Conservation (phyloP, 2,329 filamentous ascomycete genomes). For the Curvularia lunata region DNA sequence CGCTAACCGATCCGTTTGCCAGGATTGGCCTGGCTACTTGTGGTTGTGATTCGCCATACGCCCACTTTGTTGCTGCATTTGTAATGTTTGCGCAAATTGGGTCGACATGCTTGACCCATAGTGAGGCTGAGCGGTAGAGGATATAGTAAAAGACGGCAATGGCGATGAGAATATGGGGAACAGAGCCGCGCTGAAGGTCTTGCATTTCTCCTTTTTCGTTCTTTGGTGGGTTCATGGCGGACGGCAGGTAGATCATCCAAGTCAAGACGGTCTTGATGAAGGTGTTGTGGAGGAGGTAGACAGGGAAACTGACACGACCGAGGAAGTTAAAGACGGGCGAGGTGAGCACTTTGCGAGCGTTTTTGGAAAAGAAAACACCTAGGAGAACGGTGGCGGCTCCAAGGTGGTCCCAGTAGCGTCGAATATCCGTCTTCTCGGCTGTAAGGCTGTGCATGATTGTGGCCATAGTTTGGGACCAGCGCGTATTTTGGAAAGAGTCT, state of each 20-base stretch:
- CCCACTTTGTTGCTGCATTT: slow-evolving; percentile 43
- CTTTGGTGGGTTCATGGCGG: slow-evolving; percentile 46
- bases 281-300: slow-evolving; percentile 68
- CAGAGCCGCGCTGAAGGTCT: slow-evolving; percentile 43
- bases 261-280: slow-evolving; percentile 65
- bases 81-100: slow-evolving; percentile 43
- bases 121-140: slow-evolving; percentile 41
- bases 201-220: slow-evolving; percentile 47
- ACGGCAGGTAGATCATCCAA: slow-evolving; percentile 62
- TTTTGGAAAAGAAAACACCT: slow-evolving; percentile 60
- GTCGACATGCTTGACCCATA: slow-evolving; percentile 47
- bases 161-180: slow-evolving; percentile 43
- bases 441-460: slow-evolving; percentile 55
- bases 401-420: slow-evolving; percentile 58
- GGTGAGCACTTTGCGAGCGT: slow-evolving; percentile 60
- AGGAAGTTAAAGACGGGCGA: slow-evolving; percentile 65
- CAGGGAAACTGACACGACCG: slow-evolving; percentile 68
- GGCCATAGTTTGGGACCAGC: slow-evolving; percentile 61
- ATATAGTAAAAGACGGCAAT: slow-evolving; percentile 46
- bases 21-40: slow-evolving; percentile 31
- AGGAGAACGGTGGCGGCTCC: slow-evolving; percentile 59
- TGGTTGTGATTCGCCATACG: slow-evolving; percentile 35
- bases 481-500: slow-evolving; percentile 59
- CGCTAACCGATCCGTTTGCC: slow-evolving; percentile 21
- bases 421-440: slow-evolving; percentile 56